phyloP scores from a whole-genome alignment of 345 rosid species.

The Brassica juncea region DNA sequence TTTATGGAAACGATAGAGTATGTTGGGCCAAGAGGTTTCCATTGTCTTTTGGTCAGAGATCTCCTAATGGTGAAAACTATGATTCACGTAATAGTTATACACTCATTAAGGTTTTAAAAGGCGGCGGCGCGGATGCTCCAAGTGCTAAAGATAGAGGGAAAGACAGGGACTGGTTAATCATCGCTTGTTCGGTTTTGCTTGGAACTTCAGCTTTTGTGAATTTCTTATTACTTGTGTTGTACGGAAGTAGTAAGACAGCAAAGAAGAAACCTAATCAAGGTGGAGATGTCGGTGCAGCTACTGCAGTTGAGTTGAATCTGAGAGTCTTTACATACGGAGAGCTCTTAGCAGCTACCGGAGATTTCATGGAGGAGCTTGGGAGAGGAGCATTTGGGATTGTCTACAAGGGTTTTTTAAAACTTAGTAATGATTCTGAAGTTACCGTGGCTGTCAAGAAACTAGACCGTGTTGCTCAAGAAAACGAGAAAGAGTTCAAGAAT shows the following conservation, averaged over 20 bases:
- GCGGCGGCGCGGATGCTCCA: not conserved
- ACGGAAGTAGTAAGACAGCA: not conserved
- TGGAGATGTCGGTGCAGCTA: not conserved
- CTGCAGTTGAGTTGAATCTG: conserved; percentile 39
- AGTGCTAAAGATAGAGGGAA: not conserved
- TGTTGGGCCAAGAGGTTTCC: conserved; percentile 61
- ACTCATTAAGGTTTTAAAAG: conserved; percentile 43
- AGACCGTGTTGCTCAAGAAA: conserved; percentile 37
- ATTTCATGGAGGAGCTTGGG: conserved; percentile 48
- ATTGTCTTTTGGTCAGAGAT: conserved; percentile 48
- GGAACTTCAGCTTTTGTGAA: conserved; percentile 28
- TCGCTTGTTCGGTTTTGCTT: conserved; percentile 5
- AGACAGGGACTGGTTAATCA: conserved; percentile 19
- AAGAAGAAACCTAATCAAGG: not conserved
- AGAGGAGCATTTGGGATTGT: conserved; percentile 51
- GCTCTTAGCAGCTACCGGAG: conserved; percentile 40
- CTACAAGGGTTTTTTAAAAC: conserved; percentile 39
- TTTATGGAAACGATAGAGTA: conserved; percentile 19
- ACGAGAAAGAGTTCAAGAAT: conserved; percentile 46
- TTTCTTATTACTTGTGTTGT: not conserved
- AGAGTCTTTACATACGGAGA: conserved; percentile 46
- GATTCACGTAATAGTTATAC: conserved; percentile 34
- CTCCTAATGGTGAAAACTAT: conserved; percentile 10
- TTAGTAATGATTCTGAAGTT: conserved; percentile 28
- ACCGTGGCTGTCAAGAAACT: conserved; percentile 52